Evolutionary conservation across 371 early-diverging fungal species (phyloP), one percentile per base, ranked within the genome.

Genomic region (Choanephora cucurbitarum): DNA sequence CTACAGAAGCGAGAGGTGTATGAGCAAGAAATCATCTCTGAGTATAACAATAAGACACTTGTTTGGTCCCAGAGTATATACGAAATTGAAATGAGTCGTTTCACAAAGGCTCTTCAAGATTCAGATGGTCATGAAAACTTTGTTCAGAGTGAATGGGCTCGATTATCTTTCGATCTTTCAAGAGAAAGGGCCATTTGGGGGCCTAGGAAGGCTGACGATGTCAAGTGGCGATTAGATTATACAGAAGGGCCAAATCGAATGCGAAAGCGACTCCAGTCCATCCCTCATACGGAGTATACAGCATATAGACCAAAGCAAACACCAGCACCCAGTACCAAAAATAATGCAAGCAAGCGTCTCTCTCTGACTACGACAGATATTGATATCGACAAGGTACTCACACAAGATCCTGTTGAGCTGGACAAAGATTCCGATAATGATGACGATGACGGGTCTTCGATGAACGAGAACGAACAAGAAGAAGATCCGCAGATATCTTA

Each of bases 181-280:
- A 62, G 85, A 6, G 89, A 89, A 51, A 79, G 86, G 13, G 83
- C 87, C 1, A 61, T 91, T 19, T 88, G 89, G 88, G 87, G 85
- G 0, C 66, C 66, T 43, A 62, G 69, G 34, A 52, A 52, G 1
- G 65, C 75, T 3, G 33, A 19, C 13, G 54, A 63, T 32, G 48
- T 70, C 0, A 80, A 80, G 50, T 90, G 90, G 91, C 75, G 85
- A 53, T 64, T 91, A 10, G 91, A 91, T 64, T 84, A 87, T 49
- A 89, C 88, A 6, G 91, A 91, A 64, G 89, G 82, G 2, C 72
- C 75, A 4, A 72, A 80, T 23, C 69, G 87, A 19, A 87, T 84
- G 80, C 71, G 87, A 15, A 83, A 80, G 46, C 75, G 80, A 49
- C 54, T 87, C 22, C 74, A 79, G 37, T 48, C 50, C 15, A 57